Evolutionary conservation across 352 stramenopile species (phyloP).

Genomic region (Halophytophthora polymorphica): DNA sequence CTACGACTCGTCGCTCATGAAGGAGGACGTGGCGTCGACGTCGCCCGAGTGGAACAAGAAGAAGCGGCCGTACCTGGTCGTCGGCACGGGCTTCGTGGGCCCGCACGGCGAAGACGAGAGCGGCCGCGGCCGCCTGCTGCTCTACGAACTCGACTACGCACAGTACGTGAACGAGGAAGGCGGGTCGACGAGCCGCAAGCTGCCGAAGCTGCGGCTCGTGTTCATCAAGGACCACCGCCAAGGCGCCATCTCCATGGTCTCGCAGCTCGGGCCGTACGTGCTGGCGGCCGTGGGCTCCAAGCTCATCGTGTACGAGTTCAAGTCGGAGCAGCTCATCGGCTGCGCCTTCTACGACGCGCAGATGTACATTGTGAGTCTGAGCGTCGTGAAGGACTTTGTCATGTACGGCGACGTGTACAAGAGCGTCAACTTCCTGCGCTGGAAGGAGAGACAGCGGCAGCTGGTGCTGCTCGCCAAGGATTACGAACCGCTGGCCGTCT

Average conservation of each 20-base stretch:
- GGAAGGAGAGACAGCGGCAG: conserved; percentile 80
- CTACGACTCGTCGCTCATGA: conserved; percentile 79
- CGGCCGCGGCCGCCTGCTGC: conserved; percentile 70
- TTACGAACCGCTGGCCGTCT: conserved; percentile 78
- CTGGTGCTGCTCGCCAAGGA: conserved; percentile 83
- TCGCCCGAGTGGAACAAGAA: conserved; percentile 75
- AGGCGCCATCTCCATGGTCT: conserved; percentile 72
- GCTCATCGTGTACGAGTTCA: conserved; percentile 89
- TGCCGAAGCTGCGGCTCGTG: conserved; percentile 75
- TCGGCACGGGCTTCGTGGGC: conserved; percentile 80
- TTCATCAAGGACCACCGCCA: conserved; percentile 88
- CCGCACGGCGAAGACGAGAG: conserved; percentile 86
- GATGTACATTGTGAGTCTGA: conserved; percentile 85
- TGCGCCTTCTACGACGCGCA: conserved; percentile 88
- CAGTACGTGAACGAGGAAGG: conserved; percentile 82
- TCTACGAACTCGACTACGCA: conserved; percentile 88
- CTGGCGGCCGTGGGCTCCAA: conserved; percentile 84
- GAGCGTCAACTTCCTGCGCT: conserved; percentile 85
- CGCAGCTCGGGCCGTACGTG: conserved; percentile 78
- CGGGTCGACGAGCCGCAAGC: conserved; percentile 65
- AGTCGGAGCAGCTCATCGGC: conserved; percentile 81
- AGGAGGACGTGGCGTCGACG: conserved; percentile 59
- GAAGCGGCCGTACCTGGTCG: conserved; percentile 78
- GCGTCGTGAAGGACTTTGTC: conserved; percentile 82
- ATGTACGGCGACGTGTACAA: conserved; percentile 89